Evolutionary conservation across 73 alveolate genomes (phyloP).

Genomic region (Paramecium tetraurelia): DNA sequence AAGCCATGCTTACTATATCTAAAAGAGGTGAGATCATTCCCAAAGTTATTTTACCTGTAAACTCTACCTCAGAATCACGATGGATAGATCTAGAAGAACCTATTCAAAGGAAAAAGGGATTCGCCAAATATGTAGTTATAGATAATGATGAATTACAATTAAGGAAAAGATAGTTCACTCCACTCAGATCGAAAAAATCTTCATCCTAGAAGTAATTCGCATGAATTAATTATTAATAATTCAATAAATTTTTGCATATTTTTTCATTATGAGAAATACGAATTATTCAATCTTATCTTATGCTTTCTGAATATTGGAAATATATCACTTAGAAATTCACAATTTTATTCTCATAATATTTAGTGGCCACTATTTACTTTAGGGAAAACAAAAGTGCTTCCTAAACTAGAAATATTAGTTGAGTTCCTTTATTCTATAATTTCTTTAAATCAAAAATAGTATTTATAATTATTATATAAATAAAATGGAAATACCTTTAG

Average conservation of each 20-base stretch:
- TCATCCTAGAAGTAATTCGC: slow-evolving; percentile 24
- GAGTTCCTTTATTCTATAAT: background rate
- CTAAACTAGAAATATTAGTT: background rate
- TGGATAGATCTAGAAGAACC: slow-evolving; percentile 51
- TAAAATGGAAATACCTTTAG: slow-evolving; percentile 9
- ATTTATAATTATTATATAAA: background rate
- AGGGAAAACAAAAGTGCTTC: too few species aligned
- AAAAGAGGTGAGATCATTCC: slow-evolving; percentile 38
- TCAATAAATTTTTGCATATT: background rate
- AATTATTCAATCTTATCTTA: too few species aligned
- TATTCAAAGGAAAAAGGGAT: slow-evolving; percentile 1
- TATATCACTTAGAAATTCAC: too few species aligned
- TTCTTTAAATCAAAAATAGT: background rate
- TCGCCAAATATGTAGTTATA: background rate
- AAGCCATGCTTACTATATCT: slow-evolving; percentile 1
- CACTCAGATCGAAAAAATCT: background rate
- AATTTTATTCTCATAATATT: too few species aligned
- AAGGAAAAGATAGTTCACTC: background rate
- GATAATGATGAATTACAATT: background rate
- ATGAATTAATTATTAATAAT: background rate
- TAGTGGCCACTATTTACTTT: too few species aligned
- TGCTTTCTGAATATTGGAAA: too few species aligned
- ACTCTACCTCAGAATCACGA: background rate
- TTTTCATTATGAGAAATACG: background rate
- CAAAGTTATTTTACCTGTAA: slow-evolving; percentile 6